phyloP scores from a whole-genome alignment of 2,329 filamentous ascomycete genomes.

The Fusarium hostae region DNA sequence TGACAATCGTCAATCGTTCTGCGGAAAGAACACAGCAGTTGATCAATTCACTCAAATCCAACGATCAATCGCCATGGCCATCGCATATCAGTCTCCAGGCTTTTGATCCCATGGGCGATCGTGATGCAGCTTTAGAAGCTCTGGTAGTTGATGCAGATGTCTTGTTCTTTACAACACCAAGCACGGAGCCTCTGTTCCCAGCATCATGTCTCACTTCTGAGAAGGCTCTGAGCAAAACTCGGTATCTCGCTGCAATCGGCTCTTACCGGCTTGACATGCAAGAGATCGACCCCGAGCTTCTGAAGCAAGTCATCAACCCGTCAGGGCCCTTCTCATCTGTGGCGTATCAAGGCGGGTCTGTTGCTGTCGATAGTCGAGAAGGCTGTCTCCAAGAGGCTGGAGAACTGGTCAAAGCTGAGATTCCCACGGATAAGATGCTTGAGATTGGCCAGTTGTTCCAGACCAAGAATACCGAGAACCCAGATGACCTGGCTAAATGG shows the following conservation, averaged over 20 bases:
- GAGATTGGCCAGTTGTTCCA: constrained; percentile 67
- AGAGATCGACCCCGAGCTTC: constrained; percentile 46
- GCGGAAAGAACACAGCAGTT: constrained; percentile 35
- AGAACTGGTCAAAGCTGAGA: constrained; percentile 45
- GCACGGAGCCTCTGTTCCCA: constrained; percentile 46
- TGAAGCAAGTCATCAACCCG: constrained; percentile 39
- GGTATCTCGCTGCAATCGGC: constrained; percentile 47
- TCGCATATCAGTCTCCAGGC: constrained; percentile 28
- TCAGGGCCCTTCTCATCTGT: constrained; percentile 3
- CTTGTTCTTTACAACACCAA: constrained; percentile 49
- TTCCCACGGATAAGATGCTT: constrained; percentile 36
- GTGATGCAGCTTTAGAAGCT: constrained; percentile 27
- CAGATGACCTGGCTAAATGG: constrained; percentile 63
- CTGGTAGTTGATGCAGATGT: constrained; percentile 41
- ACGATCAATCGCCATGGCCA: constrained; percentile 15
- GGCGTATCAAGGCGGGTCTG: constrained; percentile 11
- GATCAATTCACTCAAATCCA: constrained; percentile 29
- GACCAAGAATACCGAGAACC: neutral
- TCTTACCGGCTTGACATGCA: constrained; percentile 50
- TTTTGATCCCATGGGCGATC: constrained; percentile 19
- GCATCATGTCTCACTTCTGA: constrained; percentile 34
- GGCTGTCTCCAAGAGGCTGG: constrained; percentile 48
- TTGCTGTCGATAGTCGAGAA: constrained; percentile 45
- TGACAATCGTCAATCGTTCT: constrained; percentile 52
- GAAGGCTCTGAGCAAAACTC: constrained; percentile 38